Conservation (phyloP, 225 moss, liverwort and hornwort species). For the Marchantia polymorpha region DNA sequence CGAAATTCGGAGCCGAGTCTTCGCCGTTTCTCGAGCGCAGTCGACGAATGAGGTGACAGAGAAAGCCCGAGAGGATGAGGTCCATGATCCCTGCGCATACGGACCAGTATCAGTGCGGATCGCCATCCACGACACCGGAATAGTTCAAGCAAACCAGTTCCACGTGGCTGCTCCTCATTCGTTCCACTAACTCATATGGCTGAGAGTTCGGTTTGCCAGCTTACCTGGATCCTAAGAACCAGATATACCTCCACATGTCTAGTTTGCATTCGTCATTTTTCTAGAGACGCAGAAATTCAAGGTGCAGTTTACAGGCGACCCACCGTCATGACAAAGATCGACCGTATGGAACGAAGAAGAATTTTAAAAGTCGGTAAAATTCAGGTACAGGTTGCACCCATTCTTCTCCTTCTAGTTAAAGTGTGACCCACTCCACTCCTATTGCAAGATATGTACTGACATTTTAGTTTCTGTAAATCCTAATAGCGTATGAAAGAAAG, state of each 20-base stretch:
- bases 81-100: slow-evolving; percentile 1
- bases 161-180: background rate
- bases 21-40: background rate
- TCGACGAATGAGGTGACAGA: slow-evolving; percentile 12
- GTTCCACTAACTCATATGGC: background rate
- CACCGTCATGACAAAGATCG: too few species aligned
- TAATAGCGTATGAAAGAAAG: too few species aligned
- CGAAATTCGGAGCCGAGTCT: background rate
- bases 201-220: background rate
- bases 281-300: too few species aligned
- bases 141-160: background rate
- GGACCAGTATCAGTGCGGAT: background rate
- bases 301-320: too few species aligned
- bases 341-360: too few species aligned
- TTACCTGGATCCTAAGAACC: background rate
- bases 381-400: too few species aligned
- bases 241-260: background rate
- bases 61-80: background rate
- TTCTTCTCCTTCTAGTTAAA: too few species aligned
- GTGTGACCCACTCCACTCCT: too few species aligned
- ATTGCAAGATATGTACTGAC: too few species aligned
- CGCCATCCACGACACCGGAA: background rate
- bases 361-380: too few species aligned
- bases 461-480: too few species aligned
- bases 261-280: too few species aligned